A percentile compares a stretch with the other conserved stretches of the same genome.
Conservation (phyloP, 2,329 filamentous ascomycete genomes). For the Penicillium sp. region DNA sequence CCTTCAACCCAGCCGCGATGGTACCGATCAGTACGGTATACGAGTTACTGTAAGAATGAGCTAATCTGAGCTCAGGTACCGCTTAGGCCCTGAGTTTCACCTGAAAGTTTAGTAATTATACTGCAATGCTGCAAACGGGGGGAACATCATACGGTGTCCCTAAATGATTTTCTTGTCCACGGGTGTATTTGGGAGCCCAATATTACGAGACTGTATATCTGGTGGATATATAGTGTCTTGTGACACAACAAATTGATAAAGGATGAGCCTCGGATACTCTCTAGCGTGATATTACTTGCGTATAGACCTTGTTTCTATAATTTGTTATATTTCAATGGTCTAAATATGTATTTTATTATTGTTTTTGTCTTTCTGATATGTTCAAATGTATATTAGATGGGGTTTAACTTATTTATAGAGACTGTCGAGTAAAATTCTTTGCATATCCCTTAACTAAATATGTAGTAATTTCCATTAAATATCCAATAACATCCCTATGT, state of each 20-base stretch:
- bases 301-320: not conserved
- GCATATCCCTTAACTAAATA: not conserved
- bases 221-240: constrained; percentile 1
- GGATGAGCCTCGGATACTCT: constrained; percentile 2
- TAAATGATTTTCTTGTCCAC: not conserved
- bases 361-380: not conserved
- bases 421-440: not conserved
- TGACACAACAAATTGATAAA: constrained; percentile 1
- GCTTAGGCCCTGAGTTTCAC: constrained; percentile 1
- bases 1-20: not conserved
- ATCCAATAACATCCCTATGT: not conserved
- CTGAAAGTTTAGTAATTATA: constrained; percentile 15
- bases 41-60: constrained; percentile 12
- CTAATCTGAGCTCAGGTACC: constrained; percentile 11
- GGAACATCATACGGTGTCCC: constrained; percentile 6
- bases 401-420: not conserved
- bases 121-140: constrained; percentile 6
- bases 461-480: not conserved
- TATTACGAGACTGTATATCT: not conserved
- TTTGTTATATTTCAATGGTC: not conserved
- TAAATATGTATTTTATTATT: not conserved
- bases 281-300: not conserved
- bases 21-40: constrained; percentile 14
- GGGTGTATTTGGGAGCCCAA: not conserved
- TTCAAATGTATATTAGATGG: not conserved